Evolutionary conservation across 805 yeast genomes (phyloP), one percentile per base, ranked within the genome.

Genomic region (Starmerella stigmatis): DNA sequence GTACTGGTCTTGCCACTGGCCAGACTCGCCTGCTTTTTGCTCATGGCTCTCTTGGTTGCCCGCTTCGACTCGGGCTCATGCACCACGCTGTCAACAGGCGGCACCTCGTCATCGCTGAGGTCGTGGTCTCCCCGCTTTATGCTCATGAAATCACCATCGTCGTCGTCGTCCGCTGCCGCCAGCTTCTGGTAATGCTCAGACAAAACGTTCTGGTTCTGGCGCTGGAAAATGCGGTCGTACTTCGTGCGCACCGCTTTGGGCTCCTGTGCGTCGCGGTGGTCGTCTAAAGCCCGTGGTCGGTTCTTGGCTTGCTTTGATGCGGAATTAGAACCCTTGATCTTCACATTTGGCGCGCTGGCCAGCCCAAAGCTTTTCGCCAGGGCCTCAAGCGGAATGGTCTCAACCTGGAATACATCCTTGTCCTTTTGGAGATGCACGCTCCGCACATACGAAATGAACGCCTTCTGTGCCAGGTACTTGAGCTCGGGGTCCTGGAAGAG

Each of bases 341-440:
- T 86, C 56, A 92, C 81, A 56, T 83, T 80, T 34, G 99, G 99
- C 3, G 95, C 95, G 44, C 96, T 95, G 1, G 97, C 96, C 34
- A 92, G 71, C 9, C 99, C 99, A 39, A 88, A 64, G 4, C 95
- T 82, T 48, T 75, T 75, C 5, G 99, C 97, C 63, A 70, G 86
- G 45, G 75, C 83, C 52, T 89, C 96, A 2, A 80, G 66, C 3
- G 95, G 94, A 3, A 89, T 60, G 39, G 76, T 75, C 11, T 78
- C 82, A 31, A 86, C 72, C 53, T 81, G 76, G 66, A 92, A 92
- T 11, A 88, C 79, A 30, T 79, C 82, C 62, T 86, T 86, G 60
- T 89, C 95, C 57, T 80, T 78, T 64, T 88, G 96, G 38, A 92
- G 69, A 59, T 80, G 79, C 5, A 92, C 74, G 2, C 96, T 84